Evolutionary conservation across 2,329 filamentous ascomycete genomes (phyloP).

Genomic region (Fusarium armeniacum): DNA sequence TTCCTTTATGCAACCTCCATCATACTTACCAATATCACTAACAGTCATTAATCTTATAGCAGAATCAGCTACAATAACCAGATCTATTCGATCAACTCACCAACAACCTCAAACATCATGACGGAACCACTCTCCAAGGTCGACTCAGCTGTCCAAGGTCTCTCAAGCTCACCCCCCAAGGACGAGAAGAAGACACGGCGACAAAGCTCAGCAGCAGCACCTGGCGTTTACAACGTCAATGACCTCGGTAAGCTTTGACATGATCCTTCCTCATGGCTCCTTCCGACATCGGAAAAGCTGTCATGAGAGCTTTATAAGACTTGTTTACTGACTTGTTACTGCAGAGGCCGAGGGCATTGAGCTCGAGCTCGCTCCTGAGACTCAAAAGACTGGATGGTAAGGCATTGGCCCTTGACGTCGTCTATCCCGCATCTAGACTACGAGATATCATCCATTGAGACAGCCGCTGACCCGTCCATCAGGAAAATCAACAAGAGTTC

Average conservation of each 20-base stretch:
- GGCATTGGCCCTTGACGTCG: conserved; percentile 51
- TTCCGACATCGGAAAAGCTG: conserved; percentile 27
- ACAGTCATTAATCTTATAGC: conserved; percentile 24
- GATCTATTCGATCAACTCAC: conserved; percentile 46
- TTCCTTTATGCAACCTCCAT: conserved; percentile 2
- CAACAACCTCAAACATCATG: conserved; percentile 48
- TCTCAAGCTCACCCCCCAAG: conserved; percentile 77
- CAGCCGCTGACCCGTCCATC: conserved; percentile 20
- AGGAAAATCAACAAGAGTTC: conserved; percentile 97
- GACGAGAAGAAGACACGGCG: conserved; percentile 71
- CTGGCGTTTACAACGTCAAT: conserved; percentile 80
- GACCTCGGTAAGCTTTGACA: conserved; percentile 78
- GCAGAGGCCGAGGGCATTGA: conserved; percentile 80
- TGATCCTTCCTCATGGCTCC: conserved; percentile 8
- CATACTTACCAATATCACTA: conserved; percentile 25
- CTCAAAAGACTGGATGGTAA: conserved; percentile 90
- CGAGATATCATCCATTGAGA: not conserved
- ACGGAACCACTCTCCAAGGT: conserved; percentile 81
- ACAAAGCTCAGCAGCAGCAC: conserved; percentile 77
- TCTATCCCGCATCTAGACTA: conserved; percentile 15
- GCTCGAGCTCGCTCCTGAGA: conserved; percentile 82
- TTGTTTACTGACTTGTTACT: conserved; percentile 37
- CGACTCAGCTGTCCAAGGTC: conserved; percentile 89
- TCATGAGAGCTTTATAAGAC: not conserved
- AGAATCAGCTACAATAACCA: conserved; percentile 35